Evolutionary conservation across 1,284 basidiomycete species (phyloP).

Genomic region (Amylostereum chailletii): DNA sequence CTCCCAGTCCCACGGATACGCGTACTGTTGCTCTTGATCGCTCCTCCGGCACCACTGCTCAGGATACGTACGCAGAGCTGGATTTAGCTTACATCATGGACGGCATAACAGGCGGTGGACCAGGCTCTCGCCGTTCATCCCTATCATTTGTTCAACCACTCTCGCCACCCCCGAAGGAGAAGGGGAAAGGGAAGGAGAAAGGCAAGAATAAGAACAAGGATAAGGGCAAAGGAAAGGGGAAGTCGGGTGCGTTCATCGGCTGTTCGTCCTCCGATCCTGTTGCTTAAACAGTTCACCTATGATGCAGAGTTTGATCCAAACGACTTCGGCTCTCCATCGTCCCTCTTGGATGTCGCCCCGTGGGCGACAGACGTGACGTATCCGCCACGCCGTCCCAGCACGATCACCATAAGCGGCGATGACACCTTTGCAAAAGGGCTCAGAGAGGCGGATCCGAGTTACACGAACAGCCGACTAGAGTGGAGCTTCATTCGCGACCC

Average conservation of each 20-base stretch:
- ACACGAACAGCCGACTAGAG: conserved; percentile 33
- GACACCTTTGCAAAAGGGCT: conserved; percentile 53
- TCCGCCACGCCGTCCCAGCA: conserved; percentile 35
- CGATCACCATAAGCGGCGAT: conserved; percentile 39
- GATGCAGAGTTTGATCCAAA: background rate
- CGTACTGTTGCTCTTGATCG: conserved; percentile 13
- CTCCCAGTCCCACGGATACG: background rate
- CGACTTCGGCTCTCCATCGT: conserved; percentile 5
- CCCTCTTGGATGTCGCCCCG: conserved; percentile 12
- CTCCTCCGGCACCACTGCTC: background rate
- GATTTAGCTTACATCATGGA: conserved; percentile 37
- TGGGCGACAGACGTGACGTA: conserved; percentile 11
- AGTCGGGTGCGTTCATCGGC: conserved; percentile 2
- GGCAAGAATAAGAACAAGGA: conserved; percentile 11
- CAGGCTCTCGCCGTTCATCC: conserved; percentile 22
- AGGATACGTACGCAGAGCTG: conserved; percentile 27
- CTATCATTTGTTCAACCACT: conserved; percentile 26
- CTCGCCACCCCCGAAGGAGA: conserved; percentile 8
- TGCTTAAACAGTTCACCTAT: background rate
- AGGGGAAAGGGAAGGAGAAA: conserved; percentile 11
- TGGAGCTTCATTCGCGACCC: conserved; percentile 62
- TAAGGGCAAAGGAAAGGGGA: conserved; percentile 7
- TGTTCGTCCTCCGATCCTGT: conserved; percentile 1
- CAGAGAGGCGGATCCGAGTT: conserved; percentile 37
- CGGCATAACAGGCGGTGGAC: conserved; percentile 14